These are phyloP conservation scores for Boechera stricta DNA, from an alignment of 345 rosid species.

Conservation along the genomic window DNA sequence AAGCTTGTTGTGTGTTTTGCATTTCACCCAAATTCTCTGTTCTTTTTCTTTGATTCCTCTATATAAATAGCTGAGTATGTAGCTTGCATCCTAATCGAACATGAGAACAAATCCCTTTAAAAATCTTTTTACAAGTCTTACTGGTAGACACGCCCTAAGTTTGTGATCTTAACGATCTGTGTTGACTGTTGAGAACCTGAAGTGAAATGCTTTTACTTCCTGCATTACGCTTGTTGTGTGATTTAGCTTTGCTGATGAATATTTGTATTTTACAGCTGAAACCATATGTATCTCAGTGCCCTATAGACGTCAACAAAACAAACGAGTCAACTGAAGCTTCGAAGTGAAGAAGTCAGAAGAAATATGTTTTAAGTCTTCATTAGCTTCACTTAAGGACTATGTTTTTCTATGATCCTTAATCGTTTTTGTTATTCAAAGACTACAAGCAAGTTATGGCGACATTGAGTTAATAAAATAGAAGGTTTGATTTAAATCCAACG, in stretches of 20 bases:
- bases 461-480: not conserved
- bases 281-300: constrained; percentile 39
- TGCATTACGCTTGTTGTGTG: constrained; percentile 5
- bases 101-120: not conserved
- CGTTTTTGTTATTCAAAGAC: not conserved
- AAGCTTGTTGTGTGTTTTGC: not conserved
- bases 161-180: not conserved
- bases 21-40: constrained; percentile 15
- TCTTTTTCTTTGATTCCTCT: not conserved
- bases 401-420: not conserved
- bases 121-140: not conserved
- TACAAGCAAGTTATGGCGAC: not conserved
- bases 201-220: not conserved
- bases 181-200: not conserved
- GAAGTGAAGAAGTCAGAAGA: constrained; percentile 26
- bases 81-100: constrained; percentile 12
- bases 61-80: not conserved
- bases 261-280: constrained; percentile 29
- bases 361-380: not conserved
- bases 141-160: not conserved
- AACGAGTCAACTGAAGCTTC: constrained; percentile 26
- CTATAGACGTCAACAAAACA: constrained; percentile 17
- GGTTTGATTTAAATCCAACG: not conserved
- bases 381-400: not conserved
- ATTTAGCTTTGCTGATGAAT: constrained; percentile 13